Evolutionary conservation across 306 rosid genomes (phyloP).

Genomic region (Senna siamea): DNA sequence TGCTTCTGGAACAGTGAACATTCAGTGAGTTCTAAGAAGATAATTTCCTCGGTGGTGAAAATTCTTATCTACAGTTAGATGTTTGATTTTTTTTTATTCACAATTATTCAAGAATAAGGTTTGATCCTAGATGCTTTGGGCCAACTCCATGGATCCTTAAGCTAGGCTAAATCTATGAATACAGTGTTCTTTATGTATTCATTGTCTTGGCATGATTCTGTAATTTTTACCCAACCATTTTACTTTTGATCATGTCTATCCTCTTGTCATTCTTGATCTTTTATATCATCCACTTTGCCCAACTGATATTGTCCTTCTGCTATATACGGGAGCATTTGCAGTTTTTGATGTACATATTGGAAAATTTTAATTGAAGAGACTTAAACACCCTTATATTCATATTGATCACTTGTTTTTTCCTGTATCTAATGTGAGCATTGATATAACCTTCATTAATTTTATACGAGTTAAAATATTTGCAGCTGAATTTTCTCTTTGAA

Average conservation of each 20-base stretch:
- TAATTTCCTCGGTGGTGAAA: constrained; percentile 12
- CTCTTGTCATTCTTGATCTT: constrained; percentile 28
- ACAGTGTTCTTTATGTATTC: constrained; percentile 6
- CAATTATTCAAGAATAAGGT: constrained; percentile 35
- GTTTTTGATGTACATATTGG: constrained; percentile 6
- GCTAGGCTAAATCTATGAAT: constrained; percentile 15
- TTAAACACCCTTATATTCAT: constrained; percentile 1
- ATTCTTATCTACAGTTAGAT: constrained; percentile 13
- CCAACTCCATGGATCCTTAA: constrained; percentile 16
- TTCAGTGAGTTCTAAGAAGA: constrained; percentile 16
- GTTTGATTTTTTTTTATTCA: constrained; percentile 3
- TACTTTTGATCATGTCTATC: constrained; percentile 11
- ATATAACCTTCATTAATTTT: not conserved
- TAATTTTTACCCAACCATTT: not conserved
- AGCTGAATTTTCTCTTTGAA: not conserved
- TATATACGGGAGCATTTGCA: not conserved
- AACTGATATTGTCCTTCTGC: not conserved
- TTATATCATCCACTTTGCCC: not conserved
- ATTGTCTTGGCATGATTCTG: not conserved
- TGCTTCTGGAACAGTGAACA: constrained; percentile 31
- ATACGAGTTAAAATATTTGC: not conserved
- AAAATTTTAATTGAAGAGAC: constrained; percentile 16
- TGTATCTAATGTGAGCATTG: not conserved
- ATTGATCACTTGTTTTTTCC: constrained; percentile 19
- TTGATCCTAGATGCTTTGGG: constrained; percentile 15